These are phyloP conservation scores for Hanseniaspora uvarum DNA, from an alignment of 1,139 yeast species.

Conservation along the genomic window DNA sequence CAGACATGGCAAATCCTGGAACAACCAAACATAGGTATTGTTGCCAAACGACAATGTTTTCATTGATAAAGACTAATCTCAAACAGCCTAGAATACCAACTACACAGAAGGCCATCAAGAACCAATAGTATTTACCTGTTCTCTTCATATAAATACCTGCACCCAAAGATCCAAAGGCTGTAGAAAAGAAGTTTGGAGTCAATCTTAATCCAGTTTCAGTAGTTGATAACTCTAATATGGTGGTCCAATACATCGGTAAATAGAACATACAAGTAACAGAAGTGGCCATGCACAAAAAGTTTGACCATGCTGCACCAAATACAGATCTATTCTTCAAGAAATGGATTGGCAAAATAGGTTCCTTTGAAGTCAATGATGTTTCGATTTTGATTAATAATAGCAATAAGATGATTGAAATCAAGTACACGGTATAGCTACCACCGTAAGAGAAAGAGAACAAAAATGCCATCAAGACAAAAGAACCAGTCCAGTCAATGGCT, in stretches of 20 bases:
- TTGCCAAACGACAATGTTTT: conserved; percentile 32
- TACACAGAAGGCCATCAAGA: conserved; percentile 40
- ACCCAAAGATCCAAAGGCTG: conserved; percentile 55
- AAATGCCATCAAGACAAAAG: conserved; percentile 47
- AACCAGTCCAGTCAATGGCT: conserved; percentile 66
- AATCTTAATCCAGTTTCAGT: conserved; percentile 54
- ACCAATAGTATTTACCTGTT: conserved; percentile 56
- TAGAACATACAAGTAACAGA: conserved; percentile 48
- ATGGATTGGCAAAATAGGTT: conserved; percentile 58
- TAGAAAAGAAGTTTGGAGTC: conserved; percentile 59
- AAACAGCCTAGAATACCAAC: conserved; percentile 41
- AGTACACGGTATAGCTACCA: conserved; percentile 43
- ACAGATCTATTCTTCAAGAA: conserved; percentile 50
- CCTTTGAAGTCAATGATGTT: conserved; percentile 40
- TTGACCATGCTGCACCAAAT: conserved; percentile 53
- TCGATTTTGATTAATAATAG: conserved; percentile 43
- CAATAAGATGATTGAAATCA: conserved; percentile 24
- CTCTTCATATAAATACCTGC: conserved; percentile 59
- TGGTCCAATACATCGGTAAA: conserved; percentile 53
- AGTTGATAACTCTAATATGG: conserved; percentile 47
- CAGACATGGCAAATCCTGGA: conserved; percentile 51
- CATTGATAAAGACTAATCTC: conserved; percentile 34
- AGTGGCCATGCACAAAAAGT: conserved; percentile 43
- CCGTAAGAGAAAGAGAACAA: conserved; percentile 49
- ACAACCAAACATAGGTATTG: conserved; percentile 33